phyloP scores from a whole-genome alignment of 176 grass and related monocot genomes.

The Raddia distichophylla region DNA sequence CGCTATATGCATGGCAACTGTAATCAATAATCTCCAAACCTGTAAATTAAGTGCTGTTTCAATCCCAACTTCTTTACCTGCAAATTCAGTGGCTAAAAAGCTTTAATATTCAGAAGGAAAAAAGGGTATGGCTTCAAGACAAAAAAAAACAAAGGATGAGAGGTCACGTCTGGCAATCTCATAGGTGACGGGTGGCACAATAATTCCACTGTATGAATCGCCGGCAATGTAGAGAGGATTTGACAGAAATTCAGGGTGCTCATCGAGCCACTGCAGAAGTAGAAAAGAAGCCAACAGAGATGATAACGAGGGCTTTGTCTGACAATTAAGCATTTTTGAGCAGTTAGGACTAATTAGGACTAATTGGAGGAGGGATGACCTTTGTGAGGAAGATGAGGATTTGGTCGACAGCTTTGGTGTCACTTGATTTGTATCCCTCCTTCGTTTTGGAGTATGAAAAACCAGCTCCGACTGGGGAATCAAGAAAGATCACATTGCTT shows the following conservation, averaged over 20 bases:
- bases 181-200: slow-evolving; percentile 52
- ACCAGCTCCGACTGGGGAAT: slow-evolving; percentile 65
- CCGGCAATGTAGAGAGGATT: slow-evolving; percentile 75
- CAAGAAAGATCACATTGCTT: slow-evolving; percentile 71
- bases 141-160: neutral
- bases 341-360: too few relatives aligned
- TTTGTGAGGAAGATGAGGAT: too few relatives aligned
- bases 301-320: too few relatives aligned
- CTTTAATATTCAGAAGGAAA: neutral
- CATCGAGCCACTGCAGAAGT: slow-evolving; percentile 54
- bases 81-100: neutral
- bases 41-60: slow-evolving; percentile 49
- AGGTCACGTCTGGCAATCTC: slow-evolving; percentile 48
- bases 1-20: neutral
- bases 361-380: too few relatives aligned
- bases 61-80: slow-evolving; percentile 40
- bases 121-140: neutral
- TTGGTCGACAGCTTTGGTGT: slow-evolving; percentile 33
- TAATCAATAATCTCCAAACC: slow-evolving; percentile 31
- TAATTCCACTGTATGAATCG: slow-evolving; percentile 66
- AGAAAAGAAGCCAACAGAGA: too few relatives aligned
- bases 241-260: slow-evolving; percentile 54
- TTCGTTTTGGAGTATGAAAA: slow-evolving; percentile 60
- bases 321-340: too few relatives aligned
- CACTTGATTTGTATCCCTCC: slow-evolving; percentile 42